These are phyloP conservation scores for Colletotrichum filicis DNA, from an alignment of 2,329 filamentous ascomycete genomes.

Conservation along the genomic window DNA sequence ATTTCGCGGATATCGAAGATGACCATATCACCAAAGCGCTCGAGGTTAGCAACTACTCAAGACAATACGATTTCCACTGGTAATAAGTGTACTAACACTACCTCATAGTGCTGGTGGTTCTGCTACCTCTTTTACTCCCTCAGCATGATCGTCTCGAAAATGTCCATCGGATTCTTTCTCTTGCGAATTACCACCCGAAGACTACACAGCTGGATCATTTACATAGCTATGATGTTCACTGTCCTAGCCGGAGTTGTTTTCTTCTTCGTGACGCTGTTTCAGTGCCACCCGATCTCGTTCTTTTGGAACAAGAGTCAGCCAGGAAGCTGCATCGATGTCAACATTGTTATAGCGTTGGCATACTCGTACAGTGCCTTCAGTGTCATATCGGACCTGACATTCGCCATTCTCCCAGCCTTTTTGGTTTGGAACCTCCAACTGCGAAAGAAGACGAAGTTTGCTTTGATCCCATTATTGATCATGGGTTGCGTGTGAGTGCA, in stretches of 20 bases:
- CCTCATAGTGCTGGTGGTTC: constrained; percentile 48
- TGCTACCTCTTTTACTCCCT: constrained; percentile 50
- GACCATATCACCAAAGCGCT: constrained; percentile 44
- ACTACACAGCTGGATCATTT: constrained; percentile 49
- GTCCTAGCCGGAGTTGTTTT: constrained; percentile 50
- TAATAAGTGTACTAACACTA: background rate
- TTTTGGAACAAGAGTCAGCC: constrained; percentile 51
- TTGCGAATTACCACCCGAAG: constrained; percentile 51
- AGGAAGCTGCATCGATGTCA: constrained; percentile 50
- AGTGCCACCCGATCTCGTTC: constrained; percentile 51
- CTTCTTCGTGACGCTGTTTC: constrained; percentile 54
- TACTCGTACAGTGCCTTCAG: constrained; percentile 63
- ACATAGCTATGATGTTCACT: constrained; percentile 48
- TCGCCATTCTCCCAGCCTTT: constrained; percentile 63
- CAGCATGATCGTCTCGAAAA: constrained; percentile 51
- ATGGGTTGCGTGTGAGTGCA: constrained; percentile 63
- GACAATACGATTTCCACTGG: background rate
- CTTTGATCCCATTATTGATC: constrained; percentile 62
- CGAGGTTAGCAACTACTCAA: constrained; percentile 42
- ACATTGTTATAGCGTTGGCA: constrained; percentile 61
- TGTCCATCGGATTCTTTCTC: constrained; percentile 56
- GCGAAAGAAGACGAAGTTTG: constrained; percentile 60
- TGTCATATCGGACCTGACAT: constrained; percentile 61
- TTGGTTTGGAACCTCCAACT: constrained; percentile 67
- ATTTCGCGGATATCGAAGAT: constrained; percentile 44